These are phyloP conservation scores for Neopestalotiopsis clavispora DNA, from an alignment of 2,329 filamentous ascomycete genomes.

Conservation along the genomic window DNA sequence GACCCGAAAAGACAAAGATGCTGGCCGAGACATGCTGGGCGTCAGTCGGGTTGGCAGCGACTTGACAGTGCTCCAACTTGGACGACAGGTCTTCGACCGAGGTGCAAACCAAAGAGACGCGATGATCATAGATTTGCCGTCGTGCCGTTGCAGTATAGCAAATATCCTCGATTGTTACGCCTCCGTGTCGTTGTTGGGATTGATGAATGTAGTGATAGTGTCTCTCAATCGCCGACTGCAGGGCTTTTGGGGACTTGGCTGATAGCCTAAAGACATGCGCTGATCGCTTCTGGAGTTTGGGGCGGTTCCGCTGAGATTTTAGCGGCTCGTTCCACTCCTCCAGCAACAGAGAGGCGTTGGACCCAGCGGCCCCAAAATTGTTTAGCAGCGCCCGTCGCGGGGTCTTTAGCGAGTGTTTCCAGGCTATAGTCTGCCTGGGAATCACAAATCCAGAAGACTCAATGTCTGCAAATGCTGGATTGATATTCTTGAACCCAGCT, in stretches of 20 bases:
- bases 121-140: constrained; percentile 22
- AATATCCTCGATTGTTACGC: constrained; percentile 20
- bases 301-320: neutral
- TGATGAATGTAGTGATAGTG: constrained; percentile 19
- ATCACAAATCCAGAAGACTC: constrained; percentile 17
- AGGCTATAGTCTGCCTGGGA: constrained; percentile 11
- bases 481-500: constrained; percentile 30
- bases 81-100: constrained; percentile 17
- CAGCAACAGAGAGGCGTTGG: constrained; percentile 26
- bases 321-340: constrained; percentile 20
- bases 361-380: constrained; percentile 42
- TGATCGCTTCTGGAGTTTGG: neutral
- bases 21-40: neutral
- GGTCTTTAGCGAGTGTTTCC: constrained; percentile 13
- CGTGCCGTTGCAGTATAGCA: constrained; percentile 28
- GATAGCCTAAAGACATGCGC: constrained; percentile 23
- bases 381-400: constrained; percentile 33
- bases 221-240: constrained; percentile 18
- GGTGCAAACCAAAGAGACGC: constrained; percentile 20
- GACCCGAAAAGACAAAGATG: constrained; percentile 23
- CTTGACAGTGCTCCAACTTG: constrained; percentile 5
- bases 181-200: neutral
- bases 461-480: constrained; percentile 31
- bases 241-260: constrained; percentile 20
- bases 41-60: neutral